Evolutionary conservation across 805 yeast species (phyloP), one percentile per base, ranked within the genome.

Genomic region (Candida coquimbonensis): DNA sequence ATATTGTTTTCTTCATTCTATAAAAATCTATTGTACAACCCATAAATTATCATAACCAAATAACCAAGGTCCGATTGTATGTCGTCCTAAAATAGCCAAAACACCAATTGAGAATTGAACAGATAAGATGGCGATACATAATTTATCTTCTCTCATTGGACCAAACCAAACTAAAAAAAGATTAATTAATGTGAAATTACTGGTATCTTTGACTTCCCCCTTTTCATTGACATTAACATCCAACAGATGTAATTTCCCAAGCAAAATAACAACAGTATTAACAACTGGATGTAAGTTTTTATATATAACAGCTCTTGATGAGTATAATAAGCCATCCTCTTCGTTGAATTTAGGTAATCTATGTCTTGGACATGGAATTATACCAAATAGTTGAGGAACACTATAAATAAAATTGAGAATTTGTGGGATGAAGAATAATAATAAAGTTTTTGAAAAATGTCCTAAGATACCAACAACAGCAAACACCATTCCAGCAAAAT

Each of bases 401-500:
- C 96, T 87, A 65, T 89, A 93, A 19, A 88, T 53, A 55, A 93
- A 93, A 62, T 93, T 93, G 66, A 88, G 65, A 45, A 93, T 86
- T 66, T 93, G 99, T 3, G 98, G 98, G 37, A 87, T 68, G 61
- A 93, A 84, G 59, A 93, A 83, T 32, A 90, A 65, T 65, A 93
- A 69, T 54, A 91, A 69, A 0, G 99, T 93, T 66, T 93, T 93
- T 38, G 96, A 87, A 64, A 90, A 93, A 69, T 93, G 99, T 1
- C 98, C 98, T 48, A 87, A 73, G 33, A 93, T 93, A 1, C 97
- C 98, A 29, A 87, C 96, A 26, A 90, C 93, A 0, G 98, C 99
- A 65, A 93, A 89, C 1, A 93, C 96, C 99, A 93, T 93, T 4
- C 99, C 99, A 25, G 96, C 88, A 64, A 93, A 90, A 66, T 93